Conservation (phyloP, 1,139 yeast species). For the Pichia norvegensis region DNA sequence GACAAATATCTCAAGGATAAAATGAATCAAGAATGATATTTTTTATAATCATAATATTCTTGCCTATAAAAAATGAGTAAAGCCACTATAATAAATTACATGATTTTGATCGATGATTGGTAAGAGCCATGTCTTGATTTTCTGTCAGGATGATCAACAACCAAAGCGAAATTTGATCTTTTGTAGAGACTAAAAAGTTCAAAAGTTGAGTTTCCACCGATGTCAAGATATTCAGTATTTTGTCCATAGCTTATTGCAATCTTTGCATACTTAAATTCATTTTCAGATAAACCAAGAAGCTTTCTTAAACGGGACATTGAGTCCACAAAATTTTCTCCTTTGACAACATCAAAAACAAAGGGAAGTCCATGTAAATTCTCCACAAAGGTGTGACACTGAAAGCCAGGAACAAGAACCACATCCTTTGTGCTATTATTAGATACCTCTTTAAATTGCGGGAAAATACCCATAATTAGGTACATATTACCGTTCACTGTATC, state of each 20-base stretch:
- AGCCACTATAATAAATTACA: constrained; percentile 17
- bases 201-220: constrained; percentile 44
- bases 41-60: not conserved
- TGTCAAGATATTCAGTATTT: constrained; percentile 40
- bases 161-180: constrained; percentile 35
- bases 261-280: constrained; percentile 68
- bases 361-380: constrained; percentile 80
- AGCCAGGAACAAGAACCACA: constrained; percentile 36
- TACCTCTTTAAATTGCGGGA: constrained; percentile 32
- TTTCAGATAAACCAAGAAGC: constrained; percentile 64
- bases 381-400: constrained; percentile 72
- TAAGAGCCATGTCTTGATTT: constrained; percentile 39
- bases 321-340: constrained; percentile 56
- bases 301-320: constrained; percentile 64
- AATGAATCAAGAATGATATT: not conserved
- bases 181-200: constrained; percentile 48
- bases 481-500: constrained; percentile 25
- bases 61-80: not conserved
- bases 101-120: constrained; percentile 57
- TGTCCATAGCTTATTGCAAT: constrained; percentile 43
- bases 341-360: constrained; percentile 61
- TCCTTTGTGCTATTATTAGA: constrained; percentile 10
- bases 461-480: constrained; percentile 27
- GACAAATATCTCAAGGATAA: constrained; percentile 19
- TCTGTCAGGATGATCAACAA: constrained; percentile 84